Conservation (phyloP, 2,329 filamentous ascomycete species). For the Arthrinium phaeospermum region DNA sequence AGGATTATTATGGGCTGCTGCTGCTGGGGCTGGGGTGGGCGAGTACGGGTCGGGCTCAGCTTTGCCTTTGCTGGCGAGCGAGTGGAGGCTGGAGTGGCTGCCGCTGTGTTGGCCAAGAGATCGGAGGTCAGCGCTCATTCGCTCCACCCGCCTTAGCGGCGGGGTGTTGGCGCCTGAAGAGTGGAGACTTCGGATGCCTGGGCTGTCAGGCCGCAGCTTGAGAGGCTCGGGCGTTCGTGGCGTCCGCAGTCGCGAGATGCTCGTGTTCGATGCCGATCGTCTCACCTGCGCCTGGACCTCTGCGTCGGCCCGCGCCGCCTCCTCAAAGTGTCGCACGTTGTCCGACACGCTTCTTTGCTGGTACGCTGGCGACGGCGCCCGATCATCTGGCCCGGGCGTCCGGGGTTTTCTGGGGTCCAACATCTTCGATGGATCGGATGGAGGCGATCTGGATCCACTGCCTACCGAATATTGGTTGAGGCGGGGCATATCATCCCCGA, state of each 20-base stretch:
- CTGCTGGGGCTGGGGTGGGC: no score
- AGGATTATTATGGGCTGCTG: constrained; percentile 49
- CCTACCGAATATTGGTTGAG: constrained; percentile 26
- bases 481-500: constrained; percentile 35
- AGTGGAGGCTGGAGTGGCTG: constrained; percentile 27
- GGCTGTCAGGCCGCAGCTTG: constrained; percentile 67
- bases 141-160: constrained; percentile 69
- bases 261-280: constrained; percentile 59
- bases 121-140: constrained; percentile 78
- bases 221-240: constrained; percentile 61
- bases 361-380: constrained; percentile 6
- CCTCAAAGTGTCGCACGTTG: neutral
- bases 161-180: constrained; percentile 62
- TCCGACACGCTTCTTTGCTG: constrained; percentile 15
- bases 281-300: constrained; percentile 30
- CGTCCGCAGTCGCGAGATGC: constrained; percentile 56
- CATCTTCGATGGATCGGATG: constrained; percentile 20
- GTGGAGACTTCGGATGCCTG: constrained; percentile 60
- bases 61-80: constrained; percentile 22
- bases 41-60: constrained; percentile 41
- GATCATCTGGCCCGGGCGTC: constrained; percentile 22
- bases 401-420: constrained; percentile 30
- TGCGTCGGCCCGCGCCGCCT: neutral
- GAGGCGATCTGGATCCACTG: constrained; percentile 16
- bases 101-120: constrained; percentile 63